These are phyloP conservation scores for Phalaenopsis hybrid DNA, from an alignment of 116 monocot species.

Conservation along the genomic window DNA sequence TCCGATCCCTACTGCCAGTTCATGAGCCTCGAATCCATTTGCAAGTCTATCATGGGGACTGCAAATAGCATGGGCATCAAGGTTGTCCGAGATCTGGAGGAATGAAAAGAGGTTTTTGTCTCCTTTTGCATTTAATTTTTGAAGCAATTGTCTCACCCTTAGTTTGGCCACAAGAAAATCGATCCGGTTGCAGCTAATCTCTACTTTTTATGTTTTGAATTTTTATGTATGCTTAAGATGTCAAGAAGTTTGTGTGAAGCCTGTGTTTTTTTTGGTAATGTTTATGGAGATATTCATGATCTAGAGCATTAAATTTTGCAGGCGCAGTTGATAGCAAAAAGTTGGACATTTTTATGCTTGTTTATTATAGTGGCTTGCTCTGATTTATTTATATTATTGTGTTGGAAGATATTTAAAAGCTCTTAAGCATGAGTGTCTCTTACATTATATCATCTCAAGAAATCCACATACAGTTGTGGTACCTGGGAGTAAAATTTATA, in stretches of 20 bases:
- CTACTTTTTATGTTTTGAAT: background rate
- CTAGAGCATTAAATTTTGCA: background rate
- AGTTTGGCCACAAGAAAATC: background rate
- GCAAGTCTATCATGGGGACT: conserved; percentile 87
- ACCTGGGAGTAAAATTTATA: background rate
- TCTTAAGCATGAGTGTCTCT: background rate
- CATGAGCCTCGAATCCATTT: conserved; percentile 73
- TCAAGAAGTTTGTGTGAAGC: background rate
- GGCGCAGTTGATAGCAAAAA: background rate
- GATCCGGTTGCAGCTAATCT: background rate
- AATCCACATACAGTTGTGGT: background rate
- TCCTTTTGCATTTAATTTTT: background rate
- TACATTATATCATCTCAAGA: background rate
- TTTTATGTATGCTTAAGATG: background rate
- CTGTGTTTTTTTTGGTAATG: background rate
- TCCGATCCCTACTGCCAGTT: conserved; percentile 61
- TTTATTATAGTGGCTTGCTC: background rate
- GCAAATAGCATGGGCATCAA: conserved; percentile 90
- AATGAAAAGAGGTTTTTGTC: background rate
- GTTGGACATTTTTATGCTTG: background rate
- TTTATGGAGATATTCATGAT: background rate
- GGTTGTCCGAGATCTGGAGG: conserved; percentile 74
- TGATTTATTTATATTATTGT: no score
- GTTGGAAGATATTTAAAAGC: no score
- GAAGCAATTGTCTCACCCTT: background rate